phyloP scores from a whole-genome alignment of 1,139 yeast species.

The Saccharomyces hybrid region DNA sequence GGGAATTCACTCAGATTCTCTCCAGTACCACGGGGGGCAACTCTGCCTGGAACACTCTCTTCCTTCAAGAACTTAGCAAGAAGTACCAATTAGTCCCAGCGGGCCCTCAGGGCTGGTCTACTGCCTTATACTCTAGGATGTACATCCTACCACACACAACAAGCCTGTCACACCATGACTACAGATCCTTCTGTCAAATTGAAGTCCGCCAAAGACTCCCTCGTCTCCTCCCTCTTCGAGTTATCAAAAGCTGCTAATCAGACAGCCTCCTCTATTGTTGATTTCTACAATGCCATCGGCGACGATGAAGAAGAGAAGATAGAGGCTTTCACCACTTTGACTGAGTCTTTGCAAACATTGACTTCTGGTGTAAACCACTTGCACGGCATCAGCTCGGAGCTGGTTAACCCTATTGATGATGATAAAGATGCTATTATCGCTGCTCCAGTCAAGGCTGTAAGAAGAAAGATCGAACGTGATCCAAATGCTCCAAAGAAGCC shows the following conservation, averaged over 20 bases:
- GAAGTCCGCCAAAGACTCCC: slow-evolving; percentile 33
- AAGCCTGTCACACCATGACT: slow-evolving; percentile 12
- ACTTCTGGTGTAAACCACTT: slow-evolving; percentile 30
- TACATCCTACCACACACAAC: not conserved
- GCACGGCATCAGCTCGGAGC: slow-evolving; percentile 25
- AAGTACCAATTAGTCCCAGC: not conserved
- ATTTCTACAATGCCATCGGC: slow-evolving; percentile 54
- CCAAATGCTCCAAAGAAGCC: slow-evolving; percentile 51
- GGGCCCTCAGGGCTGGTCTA: not conserved
- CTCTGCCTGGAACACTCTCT: not conserved
- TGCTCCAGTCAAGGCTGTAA: slow-evolving; percentile 30
- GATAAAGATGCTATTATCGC: slow-evolving; percentile 10
- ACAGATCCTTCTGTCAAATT: slow-evolving; percentile 29
- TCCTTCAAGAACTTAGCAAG: not conserved
- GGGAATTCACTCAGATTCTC: not conserved
- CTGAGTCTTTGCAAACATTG: slow-evolving; percentile 31
- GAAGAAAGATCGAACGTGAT: slow-evolving; percentile 50
- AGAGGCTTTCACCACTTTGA: slow-evolving; percentile 32
- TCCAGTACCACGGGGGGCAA: not conserved
- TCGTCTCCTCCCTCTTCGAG: slow-evolving; percentile 72
- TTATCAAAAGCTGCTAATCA: slow-evolving; percentile 76
- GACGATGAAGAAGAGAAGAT: slow-evolving; percentile 33
- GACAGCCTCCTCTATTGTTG: slow-evolving; percentile 70
- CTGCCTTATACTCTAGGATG: not conserved
- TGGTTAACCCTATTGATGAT: slow-evolving; percentile 28